phyloP scores from a whole-genome alignment of 371 early-diverging fungal species.

The Syncephalastrum racemosum region DNA sequence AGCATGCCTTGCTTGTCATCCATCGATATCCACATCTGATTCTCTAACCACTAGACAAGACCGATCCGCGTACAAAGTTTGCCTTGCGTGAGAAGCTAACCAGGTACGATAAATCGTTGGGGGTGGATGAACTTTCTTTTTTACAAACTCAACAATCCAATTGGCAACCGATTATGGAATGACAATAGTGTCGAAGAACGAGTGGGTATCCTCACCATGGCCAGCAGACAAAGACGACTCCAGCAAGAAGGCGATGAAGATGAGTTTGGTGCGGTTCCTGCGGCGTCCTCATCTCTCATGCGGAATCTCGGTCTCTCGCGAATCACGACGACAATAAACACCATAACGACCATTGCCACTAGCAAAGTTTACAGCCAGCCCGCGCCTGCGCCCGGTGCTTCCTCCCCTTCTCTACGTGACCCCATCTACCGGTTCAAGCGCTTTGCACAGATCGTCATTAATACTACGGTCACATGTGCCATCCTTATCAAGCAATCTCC shows the following conservation, averaged over 20 bases:
- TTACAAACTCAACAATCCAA: background rate
- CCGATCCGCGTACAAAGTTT: slow-evolving; percentile 24
- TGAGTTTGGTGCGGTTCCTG: slow-evolving; percentile 7
- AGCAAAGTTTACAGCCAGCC: slow-evolving; percentile 10
- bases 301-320: slow-evolving; percentile 12
- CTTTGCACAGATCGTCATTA: slow-evolving; percentile 24
- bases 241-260: slow-evolving; percentile 9
- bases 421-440: slow-evolving; percentile 20
- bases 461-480: slow-evolving; percentile 24
- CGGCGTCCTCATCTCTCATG: slow-evolving; percentile 7
- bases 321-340: slow-evolving; percentile 10
- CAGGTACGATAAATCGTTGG: slow-evolving; percentile 14
- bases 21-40: background rate
- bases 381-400: background rate
- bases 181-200: slow-evolving; percentile 37
- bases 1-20: background rate
- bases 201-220: slow-evolving; percentile 36
- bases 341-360: slow-evolving; percentile 16
- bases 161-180: background rate
- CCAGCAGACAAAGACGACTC: slow-evolving; percentile 19
- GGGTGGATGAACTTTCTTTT: too few relatives aligned
- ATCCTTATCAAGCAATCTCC: slow-evolving; percentile 27
- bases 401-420: slow-evolving; percentile 5
- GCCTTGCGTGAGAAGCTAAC: slow-evolving; percentile 23
- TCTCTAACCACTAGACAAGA: slow-evolving; percentile 23